These are phyloP conservation scores for Coemansia sp. DNA, from an alignment of 192 early-diverging fungal genomes.

Conservation along the genomic window DNA sequence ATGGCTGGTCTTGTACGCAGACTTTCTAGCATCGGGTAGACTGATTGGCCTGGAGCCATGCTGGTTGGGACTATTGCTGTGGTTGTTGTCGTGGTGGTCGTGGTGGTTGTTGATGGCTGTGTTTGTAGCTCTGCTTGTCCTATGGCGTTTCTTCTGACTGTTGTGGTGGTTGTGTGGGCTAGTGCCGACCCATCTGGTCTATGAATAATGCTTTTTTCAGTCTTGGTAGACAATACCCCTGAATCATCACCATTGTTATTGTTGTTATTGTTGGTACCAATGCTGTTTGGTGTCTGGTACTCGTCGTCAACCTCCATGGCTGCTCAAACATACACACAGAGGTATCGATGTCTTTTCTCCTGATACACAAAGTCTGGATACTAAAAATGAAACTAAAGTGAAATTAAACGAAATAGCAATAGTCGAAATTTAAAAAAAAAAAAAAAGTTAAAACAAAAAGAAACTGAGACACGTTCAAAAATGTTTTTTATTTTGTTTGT, in stretches of 20 bases:
- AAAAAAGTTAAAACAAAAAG: too few relatives aligned
- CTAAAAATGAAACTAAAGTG: too few relatives aligned
- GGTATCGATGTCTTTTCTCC: too few relatives aligned
- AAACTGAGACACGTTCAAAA: too few relatives aligned
- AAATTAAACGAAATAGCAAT: too few relatives aligned
- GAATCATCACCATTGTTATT: background rate
- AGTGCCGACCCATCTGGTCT: background rate
- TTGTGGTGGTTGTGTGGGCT: constrained; percentile 1
- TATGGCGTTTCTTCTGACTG: background rate
- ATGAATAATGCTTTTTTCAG: background rate
- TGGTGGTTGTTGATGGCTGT: constrained; percentile 6
- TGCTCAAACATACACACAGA: background rate
- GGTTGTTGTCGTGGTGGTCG: constrained; percentile 13
- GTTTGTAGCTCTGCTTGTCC: background rate
- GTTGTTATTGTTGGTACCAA: background rate
- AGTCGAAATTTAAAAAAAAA: too few relatives aligned
- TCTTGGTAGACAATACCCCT: background rate
- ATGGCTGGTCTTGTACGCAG: constrained; percentile 1
- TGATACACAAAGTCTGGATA: too few relatives aligned
- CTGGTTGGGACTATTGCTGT: constrained; percentile 1
- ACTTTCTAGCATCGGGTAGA: background rate
- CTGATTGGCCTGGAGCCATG: constrained; percentile 1
- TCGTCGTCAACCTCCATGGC: constrained; percentile 23
- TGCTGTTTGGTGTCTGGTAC: background rate
- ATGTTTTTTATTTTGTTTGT: too few relatives aligned